Evolutionary conservation across 768 basidiomycete genomes (phyloP).

Genomic region (Amyloporia xantha): DNA sequence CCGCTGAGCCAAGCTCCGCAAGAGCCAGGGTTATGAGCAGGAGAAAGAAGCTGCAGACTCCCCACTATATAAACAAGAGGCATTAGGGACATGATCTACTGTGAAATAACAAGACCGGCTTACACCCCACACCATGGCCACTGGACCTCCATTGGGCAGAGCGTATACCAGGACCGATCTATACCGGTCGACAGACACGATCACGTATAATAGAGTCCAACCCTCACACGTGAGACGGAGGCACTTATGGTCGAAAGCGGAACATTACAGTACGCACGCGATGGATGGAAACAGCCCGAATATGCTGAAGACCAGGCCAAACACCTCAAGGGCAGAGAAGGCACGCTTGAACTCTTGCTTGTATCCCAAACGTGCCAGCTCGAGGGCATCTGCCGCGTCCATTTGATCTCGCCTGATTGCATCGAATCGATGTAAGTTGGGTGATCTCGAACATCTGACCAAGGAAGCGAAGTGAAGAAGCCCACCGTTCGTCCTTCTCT

Average conservation of each 20-base stretch:
- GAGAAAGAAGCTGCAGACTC: constrained; percentile 26
- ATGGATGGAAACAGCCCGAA: constrained; percentile 25
- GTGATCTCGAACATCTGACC: too few species aligned
- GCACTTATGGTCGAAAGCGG: too few species aligned
- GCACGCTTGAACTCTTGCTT: constrained; percentile 51
- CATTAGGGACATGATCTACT: not conserved
- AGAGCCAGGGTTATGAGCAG: constrained; percentile 28
- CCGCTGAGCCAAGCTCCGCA: constrained; percentile 29
- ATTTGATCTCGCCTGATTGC: too few species aligned
- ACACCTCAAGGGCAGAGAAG: constrained; percentile 41
- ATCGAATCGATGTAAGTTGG: too few species aligned
- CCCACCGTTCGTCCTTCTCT: too few species aligned
- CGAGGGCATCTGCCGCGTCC: not conserved
- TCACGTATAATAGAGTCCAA: too few species aligned
- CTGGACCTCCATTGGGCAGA: constrained; percentile 28
- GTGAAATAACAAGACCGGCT: not conserved
- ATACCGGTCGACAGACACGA: not conserved
- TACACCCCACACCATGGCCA: constrained; percentile 28
- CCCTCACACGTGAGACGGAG: too few species aligned
- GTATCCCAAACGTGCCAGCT: constrained; percentile 36
- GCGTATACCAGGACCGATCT: constrained; percentile 21
- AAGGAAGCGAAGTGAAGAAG: too few species aligned
- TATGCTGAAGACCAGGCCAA: constrained; percentile 27
- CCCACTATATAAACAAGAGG: constrained; percentile 31
- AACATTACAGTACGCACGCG: too few species aligned